Conservation (phyloP, 2,329 filamentous ascomycete species). For the Verticillium tricorpus region DNA sequence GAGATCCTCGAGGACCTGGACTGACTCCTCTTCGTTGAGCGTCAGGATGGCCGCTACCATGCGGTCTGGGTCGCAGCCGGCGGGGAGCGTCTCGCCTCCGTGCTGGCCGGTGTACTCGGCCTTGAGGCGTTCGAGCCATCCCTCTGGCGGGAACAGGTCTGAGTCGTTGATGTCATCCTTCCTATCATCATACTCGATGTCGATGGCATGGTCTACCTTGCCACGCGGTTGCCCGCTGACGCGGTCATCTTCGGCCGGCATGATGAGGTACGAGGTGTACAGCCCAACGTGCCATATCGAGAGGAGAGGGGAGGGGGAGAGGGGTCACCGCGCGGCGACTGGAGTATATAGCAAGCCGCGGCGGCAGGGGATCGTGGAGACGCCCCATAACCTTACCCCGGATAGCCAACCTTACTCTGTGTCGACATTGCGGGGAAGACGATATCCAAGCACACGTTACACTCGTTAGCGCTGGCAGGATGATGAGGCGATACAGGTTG, state of each 20-base stretch:
- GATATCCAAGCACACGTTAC: constrained; percentile 2
- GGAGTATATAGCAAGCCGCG: neutral
- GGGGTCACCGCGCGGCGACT: neutral
- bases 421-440: neutral
- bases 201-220: neutral
- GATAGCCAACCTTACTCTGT: neutral
- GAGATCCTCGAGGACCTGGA: constrained; percentile 31
- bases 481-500: neutral
- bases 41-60: constrained; percentile 18
- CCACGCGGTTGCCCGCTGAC: neutral
- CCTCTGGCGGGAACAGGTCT: constrained; percentile 9
- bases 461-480: neutral
- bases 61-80: constrained; percentile 19
- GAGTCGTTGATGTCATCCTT: neutral
- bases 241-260: neutral
- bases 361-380: neutral
- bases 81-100: constrained; percentile 20
- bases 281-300: neutral
- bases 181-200: neutral
- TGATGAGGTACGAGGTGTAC: neutral
- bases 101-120: constrained; percentile 21
- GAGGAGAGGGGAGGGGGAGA: neutral
- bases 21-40: constrained; percentile 32
- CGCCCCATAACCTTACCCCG: neutral
- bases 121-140: constrained; percentile 19